Evolutionary conservation across 805 yeast genomes (phyloP).

Genomic region (Ogataea glucozyma): DNA sequence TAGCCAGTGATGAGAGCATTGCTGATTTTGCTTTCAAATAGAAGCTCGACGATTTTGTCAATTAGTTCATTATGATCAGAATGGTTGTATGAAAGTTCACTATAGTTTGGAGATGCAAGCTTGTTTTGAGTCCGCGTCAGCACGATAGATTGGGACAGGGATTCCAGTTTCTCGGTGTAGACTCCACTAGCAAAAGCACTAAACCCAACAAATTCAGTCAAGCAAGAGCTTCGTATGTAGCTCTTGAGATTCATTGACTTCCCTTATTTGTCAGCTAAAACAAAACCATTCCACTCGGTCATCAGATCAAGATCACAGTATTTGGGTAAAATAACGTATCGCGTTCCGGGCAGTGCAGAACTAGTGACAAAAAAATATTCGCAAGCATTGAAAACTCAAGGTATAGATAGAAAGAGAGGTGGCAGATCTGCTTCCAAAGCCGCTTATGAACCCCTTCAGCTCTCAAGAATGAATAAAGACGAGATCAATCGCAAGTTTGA

Average conservation of each 20-base stretch:
- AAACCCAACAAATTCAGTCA: neutral
- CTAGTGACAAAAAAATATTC: neutral
- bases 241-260: neutral
- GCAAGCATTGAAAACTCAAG: neutral
- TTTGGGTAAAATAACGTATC: neutral
- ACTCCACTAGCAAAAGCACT: constrained; percentile 5
- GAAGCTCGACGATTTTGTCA: constrained; percentile 40
- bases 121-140: neutral
- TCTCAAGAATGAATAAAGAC: constrained; percentile 1
- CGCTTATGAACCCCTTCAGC: no score
- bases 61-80: constrained; percentile 38
- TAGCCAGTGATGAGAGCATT: constrained; percentile 50
- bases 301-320: no score
- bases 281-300: no score
- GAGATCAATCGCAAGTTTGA: constrained; percentile 10
- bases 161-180: constrained; percentile 1
- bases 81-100: neutral
- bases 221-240: neutral
- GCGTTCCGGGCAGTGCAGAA: constrained; percentile 5
- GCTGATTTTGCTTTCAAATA: constrained; percentile 31
- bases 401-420: neutral
- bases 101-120: neutral
- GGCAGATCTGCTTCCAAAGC: neutral
- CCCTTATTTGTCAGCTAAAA: no score
- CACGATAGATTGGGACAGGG: constrained; percentile 3